Evolutionary conservation across 768 basidiomycete species (phyloP).

Genomic region (Lentinula lateritia): DNA sequence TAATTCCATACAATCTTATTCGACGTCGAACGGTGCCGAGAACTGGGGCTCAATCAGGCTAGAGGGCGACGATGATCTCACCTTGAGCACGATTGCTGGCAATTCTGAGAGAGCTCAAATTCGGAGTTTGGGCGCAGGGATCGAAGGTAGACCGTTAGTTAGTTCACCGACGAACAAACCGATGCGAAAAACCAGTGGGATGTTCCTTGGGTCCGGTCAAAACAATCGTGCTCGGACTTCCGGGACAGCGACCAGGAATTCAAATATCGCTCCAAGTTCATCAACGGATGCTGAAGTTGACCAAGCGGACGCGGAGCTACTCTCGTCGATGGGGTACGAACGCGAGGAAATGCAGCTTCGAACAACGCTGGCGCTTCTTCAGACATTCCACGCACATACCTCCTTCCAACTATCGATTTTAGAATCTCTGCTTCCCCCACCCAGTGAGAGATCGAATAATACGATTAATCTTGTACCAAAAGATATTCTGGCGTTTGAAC

Average conservation of each 20-base stretch:
- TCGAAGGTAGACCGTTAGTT: constrained; percentile 51
- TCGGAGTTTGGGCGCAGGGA: constrained; percentile 65
- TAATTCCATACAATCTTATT: constrained; percentile 42
- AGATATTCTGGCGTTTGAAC: constrained; percentile 63
- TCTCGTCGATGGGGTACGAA: constrained; percentile 6
- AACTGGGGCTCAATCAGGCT: constrained; percentile 56
- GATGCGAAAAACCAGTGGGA: constrained; percentile 39
- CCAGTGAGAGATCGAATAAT: constrained; percentile 12
- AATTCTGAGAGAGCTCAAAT: constrained; percentile 9
- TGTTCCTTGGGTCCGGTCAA: constrained; percentile 29
- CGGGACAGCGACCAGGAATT: constrained; percentile 23
- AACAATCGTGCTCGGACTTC: constrained; percentile 16
- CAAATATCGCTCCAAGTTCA: constrained; percentile 12
- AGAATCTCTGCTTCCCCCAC: constrained; percentile 25
- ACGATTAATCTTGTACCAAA: constrained; percentile 48
- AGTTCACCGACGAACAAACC: constrained; percentile 27
- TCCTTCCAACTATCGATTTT: constrained; percentile 51
- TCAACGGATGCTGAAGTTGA: constrained; percentile 11
- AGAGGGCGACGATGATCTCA: constrained; percentile 64
- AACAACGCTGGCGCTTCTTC: constrained; percentile 55
- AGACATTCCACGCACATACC: constrained; percentile 64
- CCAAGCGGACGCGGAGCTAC: constrained; percentile 17
- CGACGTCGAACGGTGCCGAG: constrained; percentile 38
- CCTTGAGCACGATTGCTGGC: constrained; percentile 18
- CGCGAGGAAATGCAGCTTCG: constrained; percentile 28